Evolutionary conservation across 148 eudicot genomes (phyloP).

Genomic region (Cornus controversa): DNA sequence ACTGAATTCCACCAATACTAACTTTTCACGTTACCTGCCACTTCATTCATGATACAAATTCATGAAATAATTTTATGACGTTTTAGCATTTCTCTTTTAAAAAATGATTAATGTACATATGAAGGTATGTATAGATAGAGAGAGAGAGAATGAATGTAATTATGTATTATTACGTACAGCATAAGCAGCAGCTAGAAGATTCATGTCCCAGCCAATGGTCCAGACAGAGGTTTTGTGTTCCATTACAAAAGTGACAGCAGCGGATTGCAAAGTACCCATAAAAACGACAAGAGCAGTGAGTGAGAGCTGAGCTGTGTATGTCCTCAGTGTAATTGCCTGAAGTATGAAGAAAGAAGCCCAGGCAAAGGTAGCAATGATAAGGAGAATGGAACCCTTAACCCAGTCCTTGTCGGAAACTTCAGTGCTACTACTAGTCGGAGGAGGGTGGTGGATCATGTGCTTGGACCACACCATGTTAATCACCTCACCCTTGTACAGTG

Average conservation of each 20-base stretch:
- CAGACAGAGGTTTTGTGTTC: slow-evolving; percentile 70
- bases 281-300: slow-evolving; percentile 75
- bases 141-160: not conserved
- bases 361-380: slow-evolving; percentile 78
- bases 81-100: too few species aligned
- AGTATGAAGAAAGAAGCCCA: slow-evolving; percentile 93
- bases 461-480: slow-evolving; percentile 59
- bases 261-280: slow-evolving; percentile 86
- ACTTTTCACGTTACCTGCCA: too few species aligned
- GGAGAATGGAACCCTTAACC: slow-evolving; percentile 80
- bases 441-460: slow-evolving; percentile 35
- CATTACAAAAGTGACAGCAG: slow-evolving; percentile 75
- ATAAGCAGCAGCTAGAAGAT: slow-evolving; percentile 91
- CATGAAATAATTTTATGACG: too few species aligned
- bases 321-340: slow-evolving; percentile 71
- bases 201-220: slow-evolving; percentile 90
- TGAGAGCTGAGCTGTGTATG: slow-evolving; percentile 68
- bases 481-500: slow-evolving; percentile 77
- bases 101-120: too few species aligned
- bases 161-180: too few species aligned
- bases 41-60: too few species aligned
- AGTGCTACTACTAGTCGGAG: slow-evolving; percentile 17
- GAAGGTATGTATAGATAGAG: too few species aligned
- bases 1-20: too few species aligned
- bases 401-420: slow-evolving; percentile 76